Evolutionary conservation across 495 filamentous ascomycete species (phyloP), one percentile per base, ranked within the genome.

Genomic region (Cladorrhinum samala): DNA sequence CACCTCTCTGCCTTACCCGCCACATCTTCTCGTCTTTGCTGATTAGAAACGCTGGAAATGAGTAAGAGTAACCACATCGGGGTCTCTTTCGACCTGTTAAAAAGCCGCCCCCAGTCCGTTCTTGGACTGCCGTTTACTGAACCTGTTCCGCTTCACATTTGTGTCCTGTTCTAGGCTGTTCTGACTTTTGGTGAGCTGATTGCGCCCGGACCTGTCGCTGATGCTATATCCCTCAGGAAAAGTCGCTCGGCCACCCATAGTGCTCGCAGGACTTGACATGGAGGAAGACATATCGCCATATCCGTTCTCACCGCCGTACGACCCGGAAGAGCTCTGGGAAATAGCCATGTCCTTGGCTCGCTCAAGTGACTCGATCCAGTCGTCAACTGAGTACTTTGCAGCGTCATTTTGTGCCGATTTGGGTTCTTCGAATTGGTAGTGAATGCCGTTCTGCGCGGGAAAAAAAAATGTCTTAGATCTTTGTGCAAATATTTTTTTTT

Each of bases 81-180:
- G 9, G 6, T 16, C 4, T 2, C 18, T 7, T 21, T n/a, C n/a
- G n/a, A n/a, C n/a, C n/a, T n/a, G n/a, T n/a, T 19, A 67, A 43
- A 67, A 67, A 21, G 64, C 59, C 33, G 90, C 85, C 11, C 89
- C 88, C 21, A 95, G 76, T 17, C 90, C 90, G 63, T 86, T 93
- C 72, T 94, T 95, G 7, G 86, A 91, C 70, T 93, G 88, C 54
- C 91, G 77, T 65, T 88, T 88, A 68, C 87, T 92, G 69, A 96
- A 96, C 30, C 90, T 77, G 66, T 94, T 89, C 47, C 83, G 79
- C 59, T 77, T 77, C 24, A 69, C 63, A 33, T 59, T 59, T 14
- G 77, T 61, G 16, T 77, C 79, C 33, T 88, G 83, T 33, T 77
- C 72, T 25, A 81, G 51, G 59, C 77, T 80, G 27, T 70, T 75